phyloP scores from a whole-genome alignment of 192 early-diverging fungal species.

The Backusella parvicylindrica region DNA sequence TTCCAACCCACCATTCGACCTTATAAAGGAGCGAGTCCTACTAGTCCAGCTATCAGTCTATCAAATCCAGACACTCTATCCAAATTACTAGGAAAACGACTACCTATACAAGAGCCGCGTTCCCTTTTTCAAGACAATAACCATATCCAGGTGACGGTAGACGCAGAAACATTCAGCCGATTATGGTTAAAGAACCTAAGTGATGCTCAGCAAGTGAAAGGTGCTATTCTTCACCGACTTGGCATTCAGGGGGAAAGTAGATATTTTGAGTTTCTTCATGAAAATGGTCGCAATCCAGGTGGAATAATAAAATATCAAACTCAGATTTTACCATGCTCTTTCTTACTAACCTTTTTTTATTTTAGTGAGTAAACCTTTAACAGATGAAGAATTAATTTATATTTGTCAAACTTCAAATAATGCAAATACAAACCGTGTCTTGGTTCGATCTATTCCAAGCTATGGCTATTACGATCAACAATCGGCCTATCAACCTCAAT shows the following conservation, averaged over 20 bases:
- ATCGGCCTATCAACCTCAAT: neutral
- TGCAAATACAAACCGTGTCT: conserved; percentile 10
- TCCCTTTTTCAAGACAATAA: neutral
- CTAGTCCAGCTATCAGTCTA: neutral
- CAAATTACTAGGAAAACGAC: neutral
- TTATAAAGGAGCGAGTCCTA: neutral
- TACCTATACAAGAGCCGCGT: neutral
- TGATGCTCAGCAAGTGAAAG: conserved; percentile 4
- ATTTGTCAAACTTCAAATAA: conserved; percentile 25
- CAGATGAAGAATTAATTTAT: conserved; percentile 16
- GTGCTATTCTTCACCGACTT: conserved; percentile 1
- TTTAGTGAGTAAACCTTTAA: conserved; percentile 12
- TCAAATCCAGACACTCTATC: neutral
- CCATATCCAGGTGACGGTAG: conserved; percentile 11
- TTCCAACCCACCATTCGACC: neutral
- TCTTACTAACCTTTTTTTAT: neutral
- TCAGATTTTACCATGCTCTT: neutral
- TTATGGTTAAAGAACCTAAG: neutral
- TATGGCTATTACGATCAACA: neutral
- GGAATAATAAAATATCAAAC: neutral
- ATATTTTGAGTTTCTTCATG: conserved; percentile 9
- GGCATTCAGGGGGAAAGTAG: neutral
- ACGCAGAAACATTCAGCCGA: conserved; percentile 15
- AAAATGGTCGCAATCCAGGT: conserved; percentile 9
- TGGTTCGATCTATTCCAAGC: conserved; percentile 6